A percentile compares a stretch with the other conserved stretches of the same genome.
Conservation (phyloP, 1,284 basidiomycete genomes). For the Termitomyces sp. region DNA sequence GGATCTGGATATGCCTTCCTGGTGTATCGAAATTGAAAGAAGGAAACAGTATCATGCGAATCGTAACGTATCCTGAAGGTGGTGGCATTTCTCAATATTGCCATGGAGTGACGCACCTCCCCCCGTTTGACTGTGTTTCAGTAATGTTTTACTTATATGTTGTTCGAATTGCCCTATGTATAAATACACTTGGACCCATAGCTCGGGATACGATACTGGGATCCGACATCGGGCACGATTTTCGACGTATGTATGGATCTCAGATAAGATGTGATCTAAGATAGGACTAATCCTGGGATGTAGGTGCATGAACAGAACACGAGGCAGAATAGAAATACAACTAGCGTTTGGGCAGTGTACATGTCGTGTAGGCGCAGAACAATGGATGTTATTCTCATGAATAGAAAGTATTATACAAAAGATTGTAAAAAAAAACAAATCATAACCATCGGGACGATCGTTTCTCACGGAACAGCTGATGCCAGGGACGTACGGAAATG, state of each 20-base stretch:
- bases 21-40: conserved; percentile 35
- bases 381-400: background rate
- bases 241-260: conserved; percentile 9
- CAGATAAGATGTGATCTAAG: conserved; percentile 18
- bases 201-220: background rate
- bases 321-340: conserved; percentile 5
- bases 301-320: conserved; percentile 6
- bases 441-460: conserved; percentile 9
- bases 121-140: background rate
- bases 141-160: background rate
- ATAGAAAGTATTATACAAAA: background rate
- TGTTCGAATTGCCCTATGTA: background rate
- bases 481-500: conserved; percentile 23
- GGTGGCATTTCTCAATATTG: background rate
- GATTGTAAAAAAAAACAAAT: conserved; percentile 1
- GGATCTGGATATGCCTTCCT: conserved; percentile 42
- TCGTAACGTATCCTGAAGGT: background rate
- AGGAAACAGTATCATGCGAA: conserved; percentile 14
- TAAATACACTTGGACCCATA: conserved; percentile 1
- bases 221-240: conserved; percentile 11
- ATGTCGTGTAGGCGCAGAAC: background rate
- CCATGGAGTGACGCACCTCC: background rate
- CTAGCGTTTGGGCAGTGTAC: background rate
- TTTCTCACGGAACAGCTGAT: conserved; percentile 24
- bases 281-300: background rate